Base-by-base conservation (phyloP, 257 asterid species). In the Paraleonurus japonicus region DNA sequence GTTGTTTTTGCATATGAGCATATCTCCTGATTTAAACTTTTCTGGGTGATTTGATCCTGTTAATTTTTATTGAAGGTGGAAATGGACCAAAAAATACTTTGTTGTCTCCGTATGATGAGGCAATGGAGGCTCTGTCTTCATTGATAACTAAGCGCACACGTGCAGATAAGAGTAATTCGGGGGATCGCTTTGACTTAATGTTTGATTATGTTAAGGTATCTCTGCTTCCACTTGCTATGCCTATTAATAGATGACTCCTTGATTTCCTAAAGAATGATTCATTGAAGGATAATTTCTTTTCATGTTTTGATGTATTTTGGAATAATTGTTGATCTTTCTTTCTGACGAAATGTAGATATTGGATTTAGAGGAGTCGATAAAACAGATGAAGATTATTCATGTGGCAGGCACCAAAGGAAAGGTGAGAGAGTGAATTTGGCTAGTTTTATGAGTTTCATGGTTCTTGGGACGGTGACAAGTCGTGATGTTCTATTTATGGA, bases 371-470 rank as follows among this genome's bases (percentile, higher is more conserved):
- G 97, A 92, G 71, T 76, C 96, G 4, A 80, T 95, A 16, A 86
- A 87, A 73, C 75, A 92, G 83, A 86, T 95, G 95, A 95, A 92
- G 88, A 67, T 95, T 74, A 92, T 95, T 85, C 99, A 95, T 68
- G 98, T 95, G 45, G 98, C 99, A 7, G 99, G 99, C 58, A 95
- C 99, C 75, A 95, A 95, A 76, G 99, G 98, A 71, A 95, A 95
- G 96, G 99, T 95, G 45, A 79, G 57, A n/a, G 0, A 30, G 35
- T 32, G 61, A 12, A 28, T 58, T 58, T 22, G 39, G 7, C 65
- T 59, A 28, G 20, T 72, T 19, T 60, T 55, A 16, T 26, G 47
- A 15, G 76, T 55, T 39, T 26, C 28, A 17, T 55, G 71, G 68
- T 64, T 72, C 23, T 54, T 55, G 9, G 19, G 51, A 47, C 73